Evolutionary conservation across 1,284 basidiomycete genomes (phyloP), one percentile per base, ranked within the genome.

Genomic region (Apiotrichum mycotoxinovorans): DNA sequence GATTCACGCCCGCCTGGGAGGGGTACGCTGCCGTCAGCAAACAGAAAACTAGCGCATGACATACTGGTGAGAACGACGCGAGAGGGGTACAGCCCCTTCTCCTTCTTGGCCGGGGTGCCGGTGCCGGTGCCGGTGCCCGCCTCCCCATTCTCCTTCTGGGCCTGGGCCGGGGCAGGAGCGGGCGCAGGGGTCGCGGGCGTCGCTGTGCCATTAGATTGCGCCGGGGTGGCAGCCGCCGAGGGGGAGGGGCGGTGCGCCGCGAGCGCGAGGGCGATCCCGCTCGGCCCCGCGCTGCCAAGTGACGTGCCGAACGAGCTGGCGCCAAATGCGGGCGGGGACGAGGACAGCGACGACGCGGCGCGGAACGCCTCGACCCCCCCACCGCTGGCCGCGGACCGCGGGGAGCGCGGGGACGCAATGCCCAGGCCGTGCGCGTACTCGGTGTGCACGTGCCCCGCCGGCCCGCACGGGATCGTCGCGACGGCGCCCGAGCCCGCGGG

Each of bases 1-100:
- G 93, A 57, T 83, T 81, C 72, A 89, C 87, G 17, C 85, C 86
- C 59, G 85, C 81, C 64, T 88, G 86, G 63, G 83, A 83, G 27
- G 86, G 87, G 67, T 88, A 87, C 10, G 86, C 85, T 87, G 66
- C 4, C 1, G 50, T 58, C 40, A 58, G 57, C 47, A n/a, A 8
- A n/a, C 33, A 50, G n/a, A 2, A n/a, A n/a, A 14, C 25, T 17
- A 7, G 2, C 20, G 22, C 15, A 35, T 18, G 30, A 61, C 71
- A 40, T 48, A 73, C 71, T 72, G 17, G 71, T 73, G 11, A 73
- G 58, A 4, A 73, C 66, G 2, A 73, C 70, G 44, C 71, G 60
- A 20, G 61, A 64, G 1, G 71, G 71, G 40, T 73, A 73, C 40
- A 72, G 53, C 14, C 57, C 63, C 58, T 68, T 65, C 40, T 57